Conservation (phyloP, 192 early-diverging fungal species). For the Tieghemiomyces parasiticus region DNA sequence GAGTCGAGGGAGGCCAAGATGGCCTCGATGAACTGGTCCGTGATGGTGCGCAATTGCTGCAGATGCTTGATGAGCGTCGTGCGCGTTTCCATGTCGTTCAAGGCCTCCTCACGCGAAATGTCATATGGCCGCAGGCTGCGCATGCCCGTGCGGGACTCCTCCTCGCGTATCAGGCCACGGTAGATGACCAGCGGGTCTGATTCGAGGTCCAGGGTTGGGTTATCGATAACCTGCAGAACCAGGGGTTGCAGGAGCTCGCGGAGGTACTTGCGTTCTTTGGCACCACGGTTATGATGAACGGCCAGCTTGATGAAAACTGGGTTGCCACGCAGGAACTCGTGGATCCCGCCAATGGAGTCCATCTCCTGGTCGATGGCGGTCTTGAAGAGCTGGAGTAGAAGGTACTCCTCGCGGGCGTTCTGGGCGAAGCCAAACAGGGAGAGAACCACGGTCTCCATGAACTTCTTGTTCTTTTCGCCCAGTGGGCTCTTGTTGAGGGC, state of each 20-base stretch:
- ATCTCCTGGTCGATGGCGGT: slow-evolving; percentile 83
- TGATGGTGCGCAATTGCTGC: slow-evolving; percentile 64
- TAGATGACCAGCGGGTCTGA: slow-evolving; percentile 85
- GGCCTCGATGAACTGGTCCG: slow-evolving; percentile 65
- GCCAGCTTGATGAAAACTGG: slow-evolving; percentile 96
- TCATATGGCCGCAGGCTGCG: slow-evolving; percentile 60
- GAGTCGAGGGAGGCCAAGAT: slow-evolving; percentile 62
- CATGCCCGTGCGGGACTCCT: slow-evolving; percentile 78
- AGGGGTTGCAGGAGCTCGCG: slow-evolving; percentile 69
- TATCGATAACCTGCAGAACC: slow-evolving; percentile 60
- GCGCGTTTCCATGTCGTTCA: slow-evolving; percentile 63
- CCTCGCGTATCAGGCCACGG: slow-evolving; percentile 69
- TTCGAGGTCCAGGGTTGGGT: slow-evolving; percentile 73
- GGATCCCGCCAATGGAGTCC: slow-evolving; percentile 57
- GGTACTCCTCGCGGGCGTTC: slow-evolving; percentile 89
- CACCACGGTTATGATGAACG: slow-evolving; percentile 87
- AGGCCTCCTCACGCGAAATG: slow-evolving; percentile 61
- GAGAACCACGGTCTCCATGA: slow-evolving; percentile 80
- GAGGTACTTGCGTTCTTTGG: slow-evolving; percentile 87
- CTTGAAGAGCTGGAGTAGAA: slow-evolving; percentile 88
- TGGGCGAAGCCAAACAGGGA: slow-evolving; percentile 96
- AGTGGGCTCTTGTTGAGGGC: slow-evolving; percentile 61
- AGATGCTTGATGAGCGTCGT: slow-evolving; percentile 50
- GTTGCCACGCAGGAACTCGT: slow-evolving; percentile 89
- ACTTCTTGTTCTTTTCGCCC: slow-evolving; percentile 43